Evolutionary conservation across 129 eudicot species (phyloP), one percentile per base, ranked within the genome.

Genomic region (Sambucus nigra): DNA sequence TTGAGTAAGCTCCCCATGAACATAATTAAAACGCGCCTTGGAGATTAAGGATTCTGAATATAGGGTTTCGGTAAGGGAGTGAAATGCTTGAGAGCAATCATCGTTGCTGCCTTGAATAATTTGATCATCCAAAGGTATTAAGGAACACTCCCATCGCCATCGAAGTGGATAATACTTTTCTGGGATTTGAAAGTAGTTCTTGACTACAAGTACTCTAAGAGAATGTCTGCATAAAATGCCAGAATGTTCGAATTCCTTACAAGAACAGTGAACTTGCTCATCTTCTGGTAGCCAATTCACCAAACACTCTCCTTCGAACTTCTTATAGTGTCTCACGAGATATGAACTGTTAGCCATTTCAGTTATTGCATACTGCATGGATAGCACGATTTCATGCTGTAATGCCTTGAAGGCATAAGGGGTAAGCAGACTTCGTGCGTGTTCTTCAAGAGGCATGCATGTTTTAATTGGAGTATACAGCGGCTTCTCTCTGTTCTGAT

Each of bases 211-310:
- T 35, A 83, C 76, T 49, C 93, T 73, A 35, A 83, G 46, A 17
- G 86, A 72, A 72, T 78, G 93, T 42, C 93, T 51, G 60, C 93
- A 83, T 38, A 78, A 59, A 39, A 66, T 75, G 39, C 86, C 86
- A 3, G 93, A 83, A 55, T 83, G 86, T 51, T 78, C 93, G 42
- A 71, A 78, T 48, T 83, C 86, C 60, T 83, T 83, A 56, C 93
- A 83, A 61, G 93, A 78, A 51, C 93, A 83, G 48, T 83, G 86
- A 72, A 83, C 75, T 54, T 72, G 86, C 67, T 78, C 93, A n/a
- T 63, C 80, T 35, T 83, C 86, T 40, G 86, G 83, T 27, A 72
- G 72, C 86, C 93, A 83, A 47, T 71, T 68, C 29, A 83, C 78
- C 38, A 72, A 75, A 69, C 70, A 65, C 57, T 83, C 93, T 47